These are phyloP conservation scores for Vigna trinervia DNA, from an alignment of 306 rosid species.

Conservation along the genomic window DNA sequence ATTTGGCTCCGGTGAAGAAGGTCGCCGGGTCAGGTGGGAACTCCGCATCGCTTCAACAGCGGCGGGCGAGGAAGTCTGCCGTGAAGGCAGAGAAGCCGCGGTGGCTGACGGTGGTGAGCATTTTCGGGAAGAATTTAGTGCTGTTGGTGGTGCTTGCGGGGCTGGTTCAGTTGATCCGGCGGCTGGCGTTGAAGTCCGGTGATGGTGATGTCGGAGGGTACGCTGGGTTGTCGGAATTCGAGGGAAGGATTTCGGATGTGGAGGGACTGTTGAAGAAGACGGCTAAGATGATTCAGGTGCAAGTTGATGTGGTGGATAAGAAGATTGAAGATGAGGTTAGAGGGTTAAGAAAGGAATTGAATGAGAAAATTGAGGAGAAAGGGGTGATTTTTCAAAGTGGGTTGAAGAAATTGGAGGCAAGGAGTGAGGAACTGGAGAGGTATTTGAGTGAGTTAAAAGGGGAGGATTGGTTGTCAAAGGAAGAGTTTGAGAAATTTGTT, in stretches of 20 bases:
- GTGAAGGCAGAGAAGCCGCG: slow-evolving; percentile 59
- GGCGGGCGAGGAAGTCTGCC: slow-evolving; percentile 53
- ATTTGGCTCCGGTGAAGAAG: slow-evolving; percentile 51
- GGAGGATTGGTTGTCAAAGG: slow-evolving; percentile 70
- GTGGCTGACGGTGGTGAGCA: slow-evolving; percentile 71
- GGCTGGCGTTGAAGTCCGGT: slow-evolving; percentile 51
- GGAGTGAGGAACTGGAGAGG: slow-evolving; percentile 63
- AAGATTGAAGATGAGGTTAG: slow-evolving; percentile 71
- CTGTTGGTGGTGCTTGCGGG: slow-evolving; percentile 62
- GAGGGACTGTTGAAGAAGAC: slow-evolving; percentile 71
- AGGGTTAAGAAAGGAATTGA: slow-evolving; percentile 68
- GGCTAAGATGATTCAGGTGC: slow-evolving; percentile 75
- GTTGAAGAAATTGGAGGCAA: slow-evolving; percentile 65
- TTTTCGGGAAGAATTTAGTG: slow-evolving; percentile 63
- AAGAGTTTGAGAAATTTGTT: slow-evolving; percentile 72
- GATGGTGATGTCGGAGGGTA: slow-evolving; percentile 43
- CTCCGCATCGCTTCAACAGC: slow-evolving; percentile 45
- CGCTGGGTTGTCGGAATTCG: slow-evolving; percentile 66
- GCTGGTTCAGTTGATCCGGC: slow-evolving; percentile 62
- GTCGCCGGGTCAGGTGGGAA: slow-evolving; percentile 37
- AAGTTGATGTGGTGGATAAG: slow-evolving; percentile 81
- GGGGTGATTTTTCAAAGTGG: slow-evolving; percentile 52
- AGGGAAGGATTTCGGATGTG: slow-evolving; percentile 77
- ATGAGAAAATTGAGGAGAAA: slow-evolving; percentile 61
- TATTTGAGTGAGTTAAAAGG: slow-evolving; percentile 63